These are phyloP conservation scores for Acanthamoeba pearcei DNA, from an alignment of 208 protist species.

Conservation along the genomic window DNA sequence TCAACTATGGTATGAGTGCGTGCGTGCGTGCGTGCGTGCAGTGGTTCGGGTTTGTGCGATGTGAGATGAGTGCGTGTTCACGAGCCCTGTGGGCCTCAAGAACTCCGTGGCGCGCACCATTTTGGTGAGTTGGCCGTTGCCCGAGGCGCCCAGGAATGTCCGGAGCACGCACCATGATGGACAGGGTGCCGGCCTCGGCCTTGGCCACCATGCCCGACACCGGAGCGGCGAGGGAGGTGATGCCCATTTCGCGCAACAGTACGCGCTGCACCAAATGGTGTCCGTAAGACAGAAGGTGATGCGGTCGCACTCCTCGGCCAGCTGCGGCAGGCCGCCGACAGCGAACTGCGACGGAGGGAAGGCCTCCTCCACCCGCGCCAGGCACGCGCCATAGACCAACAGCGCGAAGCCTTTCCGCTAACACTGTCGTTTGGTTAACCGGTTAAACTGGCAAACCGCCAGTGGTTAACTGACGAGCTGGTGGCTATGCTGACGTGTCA, in stretches of 20 bases:
- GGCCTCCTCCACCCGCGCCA: neutral
- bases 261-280: neutral
- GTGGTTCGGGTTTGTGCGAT: neutral
- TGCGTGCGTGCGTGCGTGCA: too few species aligned
- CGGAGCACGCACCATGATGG: neutral
- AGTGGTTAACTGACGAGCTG: too few species aligned
- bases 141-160: neutral
- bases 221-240: neutral
- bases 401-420: neutral
- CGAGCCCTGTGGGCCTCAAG: too few species aligned
- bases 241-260: neutral
- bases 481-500: too few species aligned
- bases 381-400: neutral
- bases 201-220: slow-evolving; percentile 11
- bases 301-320: neutral
- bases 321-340: neutral
- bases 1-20: neutral
- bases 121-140: neutral
- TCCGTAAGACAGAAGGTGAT: neutral
- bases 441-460: too few species aligned
- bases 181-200: slow-evolving; percentile 2
- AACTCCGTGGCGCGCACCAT: neutral
- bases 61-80: neutral
- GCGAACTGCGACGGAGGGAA: neutral
- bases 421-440: too few species aligned